Evolutionary conservation across 257 asterid genomes (phyloP).

Genomic region (Nicotiana knightiana): DNA sequence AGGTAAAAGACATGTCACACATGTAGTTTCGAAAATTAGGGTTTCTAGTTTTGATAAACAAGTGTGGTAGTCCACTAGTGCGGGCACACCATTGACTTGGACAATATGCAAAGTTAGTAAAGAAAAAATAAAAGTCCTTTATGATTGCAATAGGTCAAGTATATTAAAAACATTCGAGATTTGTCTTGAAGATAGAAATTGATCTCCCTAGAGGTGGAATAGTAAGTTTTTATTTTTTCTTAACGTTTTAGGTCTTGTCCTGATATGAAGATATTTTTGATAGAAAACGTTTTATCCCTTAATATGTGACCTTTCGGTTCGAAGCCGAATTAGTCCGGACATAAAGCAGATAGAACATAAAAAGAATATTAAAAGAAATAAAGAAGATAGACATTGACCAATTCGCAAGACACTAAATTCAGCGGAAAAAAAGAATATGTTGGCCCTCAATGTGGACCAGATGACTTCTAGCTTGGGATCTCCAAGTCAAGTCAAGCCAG

Average conservation of each 20-base stretch:
- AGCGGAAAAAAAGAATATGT: background rate
- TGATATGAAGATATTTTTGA: no score
- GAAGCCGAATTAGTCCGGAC: no score
- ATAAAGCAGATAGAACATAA: no score
- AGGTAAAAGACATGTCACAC: background rate
- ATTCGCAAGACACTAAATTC: background rate
- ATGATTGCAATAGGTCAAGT: background rate
- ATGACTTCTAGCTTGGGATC: background rate
- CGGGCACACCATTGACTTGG: background rate
- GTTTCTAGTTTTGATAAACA: background rate
- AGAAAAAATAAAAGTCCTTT: background rate
- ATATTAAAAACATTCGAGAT: background rate
- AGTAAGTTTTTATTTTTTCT: no score
- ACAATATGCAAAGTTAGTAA: background rate
- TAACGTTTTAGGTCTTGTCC: no score
- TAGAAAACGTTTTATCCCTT: no score
- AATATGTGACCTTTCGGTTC: no score
- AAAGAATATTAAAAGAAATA: no score
- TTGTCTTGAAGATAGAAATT: no score
- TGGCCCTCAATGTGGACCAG: slow-evolving; percentile 8
- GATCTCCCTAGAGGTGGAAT: no score
- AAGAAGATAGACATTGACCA: background rate
- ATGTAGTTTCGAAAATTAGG: background rate
- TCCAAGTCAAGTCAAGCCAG: slow-evolving; percentile 3
- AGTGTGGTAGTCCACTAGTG: slow-evolving; percentile 3